phyloP scores from a whole-genome alignment of 2,329 filamentous ascomycete genomes.

The Stagonosporopsis rhizophila region DNA sequence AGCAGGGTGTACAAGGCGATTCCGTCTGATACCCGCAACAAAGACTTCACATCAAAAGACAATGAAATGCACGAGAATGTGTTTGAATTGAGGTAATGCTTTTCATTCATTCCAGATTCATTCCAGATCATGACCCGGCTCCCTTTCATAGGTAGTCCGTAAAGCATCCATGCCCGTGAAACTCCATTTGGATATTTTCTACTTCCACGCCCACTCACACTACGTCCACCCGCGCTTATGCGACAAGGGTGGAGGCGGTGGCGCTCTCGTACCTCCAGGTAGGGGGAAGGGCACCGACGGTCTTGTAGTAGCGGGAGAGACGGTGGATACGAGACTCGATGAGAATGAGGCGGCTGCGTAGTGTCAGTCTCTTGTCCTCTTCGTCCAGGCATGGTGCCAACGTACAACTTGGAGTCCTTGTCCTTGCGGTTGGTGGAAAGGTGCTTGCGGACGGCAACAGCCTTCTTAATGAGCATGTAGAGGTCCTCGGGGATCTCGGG shows the following conservation, averaged over 20 bases:
- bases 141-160: constrained; percentile 36
- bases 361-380: constrained; percentile 16
- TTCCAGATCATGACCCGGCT: constrained; percentile 46
- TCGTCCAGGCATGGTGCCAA: constrained; percentile 3
- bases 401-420: constrained; percentile 94
- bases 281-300: constrained; percentile 80
- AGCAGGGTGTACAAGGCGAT: background rate
- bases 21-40: constrained; percentile 29
- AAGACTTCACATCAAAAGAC: constrained; percentile 17
- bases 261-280: constrained; percentile 99
- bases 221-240: constrained; percentile 49
- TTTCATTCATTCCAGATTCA: constrained; percentile 51
- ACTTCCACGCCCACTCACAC: constrained; percentile 30
- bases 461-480: constrained; percentile 99
- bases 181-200: constrained; percentile 45
- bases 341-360: constrained; percentile 84
- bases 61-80: constrained; percentile 24
- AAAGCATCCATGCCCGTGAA: constrained; percentile 47
- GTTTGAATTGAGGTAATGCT: constrained; percentile 41
- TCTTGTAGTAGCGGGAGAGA: constrained; percentile 99
- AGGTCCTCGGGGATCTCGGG: constrained; percentile 99
- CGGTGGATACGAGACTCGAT: constrained; percentile 99
- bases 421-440: constrained; percentile 99
- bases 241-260: constrained; percentile 68
- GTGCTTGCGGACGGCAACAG: constrained; percentile 92